These are phyloP conservation scores for Cucurbitaria berberidis DNA, from an alignment of 2,329 filamentous ascomycete species.

Conservation along the genomic window DNA sequence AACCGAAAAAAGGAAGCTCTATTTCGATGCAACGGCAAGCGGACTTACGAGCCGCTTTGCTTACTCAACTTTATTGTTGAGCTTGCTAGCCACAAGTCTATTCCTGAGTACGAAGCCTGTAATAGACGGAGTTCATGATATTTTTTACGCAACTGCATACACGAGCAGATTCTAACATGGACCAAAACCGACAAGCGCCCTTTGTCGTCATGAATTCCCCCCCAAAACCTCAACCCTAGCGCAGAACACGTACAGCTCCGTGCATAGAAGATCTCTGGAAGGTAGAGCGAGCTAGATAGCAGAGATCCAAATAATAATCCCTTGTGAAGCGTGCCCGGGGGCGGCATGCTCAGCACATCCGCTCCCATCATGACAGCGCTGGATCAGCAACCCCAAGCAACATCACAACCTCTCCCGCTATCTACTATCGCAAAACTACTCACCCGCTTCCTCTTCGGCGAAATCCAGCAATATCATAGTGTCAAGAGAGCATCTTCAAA, in stretches of 20 bases:
- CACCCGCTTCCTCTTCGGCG: neutral
- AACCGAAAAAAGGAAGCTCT: neutral
- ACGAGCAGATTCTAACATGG: no score
- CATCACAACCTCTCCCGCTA: neutral
- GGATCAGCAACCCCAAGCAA: neutral
- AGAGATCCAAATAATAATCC: no score
- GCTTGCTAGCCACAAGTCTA: neutral
- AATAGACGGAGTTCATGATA: neutral
- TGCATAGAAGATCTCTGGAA: no score
- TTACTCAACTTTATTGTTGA: no score
- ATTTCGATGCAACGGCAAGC: neutral
- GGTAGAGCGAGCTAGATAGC: no score
- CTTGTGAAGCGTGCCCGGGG: no score
- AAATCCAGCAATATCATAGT: no score
- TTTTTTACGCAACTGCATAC: neutral
- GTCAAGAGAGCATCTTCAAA: no score
- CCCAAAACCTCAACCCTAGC: no score
- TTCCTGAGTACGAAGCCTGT: neutral
- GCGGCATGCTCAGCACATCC: neutral
- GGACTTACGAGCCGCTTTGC: neutral
- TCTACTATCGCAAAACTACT: constrained; percentile 7
- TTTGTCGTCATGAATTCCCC: no score
- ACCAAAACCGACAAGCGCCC: no score
- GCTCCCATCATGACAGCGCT: neutral
- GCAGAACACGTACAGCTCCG: no score